These are phyloP conservation scores for Durusdinium trenchii DNA, from an alignment of 73 alveolate genomes.

Conservation along the genomic window DNA sequence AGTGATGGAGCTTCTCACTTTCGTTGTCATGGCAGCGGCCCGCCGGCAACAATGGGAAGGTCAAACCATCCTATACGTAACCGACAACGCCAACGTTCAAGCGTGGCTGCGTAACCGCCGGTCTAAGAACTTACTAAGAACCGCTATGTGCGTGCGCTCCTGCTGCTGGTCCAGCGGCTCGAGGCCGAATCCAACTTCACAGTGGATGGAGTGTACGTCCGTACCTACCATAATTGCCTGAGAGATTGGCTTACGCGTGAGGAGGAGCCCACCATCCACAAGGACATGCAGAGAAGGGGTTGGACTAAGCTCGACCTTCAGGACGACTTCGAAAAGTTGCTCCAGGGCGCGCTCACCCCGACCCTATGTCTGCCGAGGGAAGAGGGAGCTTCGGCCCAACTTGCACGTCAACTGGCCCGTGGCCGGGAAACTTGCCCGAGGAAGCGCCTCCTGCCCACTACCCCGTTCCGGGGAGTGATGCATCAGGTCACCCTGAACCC, in stretches of 20 bases:
- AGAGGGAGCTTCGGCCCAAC: no score
- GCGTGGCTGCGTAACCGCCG: background rate
- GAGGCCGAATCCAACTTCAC: background rate
- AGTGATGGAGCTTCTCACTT: background rate
- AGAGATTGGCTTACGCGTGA: background rate
- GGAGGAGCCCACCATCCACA: background rate
- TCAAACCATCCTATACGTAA: background rate
- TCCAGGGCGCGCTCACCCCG: background rate
- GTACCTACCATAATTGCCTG: background rate
- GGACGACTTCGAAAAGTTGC: background rate
- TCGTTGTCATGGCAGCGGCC: background rate
- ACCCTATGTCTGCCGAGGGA: background rate
- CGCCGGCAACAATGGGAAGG: background rate
- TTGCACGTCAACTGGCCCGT: no score
- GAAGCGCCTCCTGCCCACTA: no score
- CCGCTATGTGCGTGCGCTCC: background rate
- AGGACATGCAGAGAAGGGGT: background rate
- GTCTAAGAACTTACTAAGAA: no score
- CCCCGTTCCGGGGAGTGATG: no score
- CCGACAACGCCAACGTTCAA: conserved; percentile 19
- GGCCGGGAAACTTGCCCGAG: no score
- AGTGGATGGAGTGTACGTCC: background rate
- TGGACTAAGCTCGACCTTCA: background rate
- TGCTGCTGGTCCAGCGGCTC: background rate
- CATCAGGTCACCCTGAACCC: no score